These are phyloP conservation scores for Ilyonectria sp. DNA, from an alignment of 2,329 filamentous ascomycete species.

Conservation along the genomic window DNA sequence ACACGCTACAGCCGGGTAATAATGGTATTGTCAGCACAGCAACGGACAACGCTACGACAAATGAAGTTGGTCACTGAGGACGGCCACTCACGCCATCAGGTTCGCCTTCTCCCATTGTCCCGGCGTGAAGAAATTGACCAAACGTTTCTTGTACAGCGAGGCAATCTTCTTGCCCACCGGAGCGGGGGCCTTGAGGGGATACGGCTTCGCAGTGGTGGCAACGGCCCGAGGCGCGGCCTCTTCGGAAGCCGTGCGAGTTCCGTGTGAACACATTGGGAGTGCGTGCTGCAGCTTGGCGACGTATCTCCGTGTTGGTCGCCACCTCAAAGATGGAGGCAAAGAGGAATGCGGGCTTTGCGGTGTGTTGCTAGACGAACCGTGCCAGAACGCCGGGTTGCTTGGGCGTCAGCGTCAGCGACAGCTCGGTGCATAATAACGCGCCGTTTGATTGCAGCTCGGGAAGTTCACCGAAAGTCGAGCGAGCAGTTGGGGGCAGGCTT, in stretches of 20 bases:
- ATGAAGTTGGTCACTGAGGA: neutral
- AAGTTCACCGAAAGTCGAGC: neutral
- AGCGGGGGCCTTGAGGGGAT: constrained; percentile 12
- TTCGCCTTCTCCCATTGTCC: constrained; percentile 86
- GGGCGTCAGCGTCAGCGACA: neutral
- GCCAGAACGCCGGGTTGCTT: constrained; percentile 5
- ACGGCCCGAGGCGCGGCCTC: neutral
- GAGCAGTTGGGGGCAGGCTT: neutral
- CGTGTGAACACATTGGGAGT: constrained; percentile 25
- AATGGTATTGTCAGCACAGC: neutral
- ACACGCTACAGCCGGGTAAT: constrained; percentile 17
- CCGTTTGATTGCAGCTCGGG: neutral
- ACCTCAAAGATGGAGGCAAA: neutral
- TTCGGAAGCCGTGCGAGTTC: neutral
- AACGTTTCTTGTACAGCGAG: constrained; percentile 36
- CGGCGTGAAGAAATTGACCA: constrained; percentile 50
- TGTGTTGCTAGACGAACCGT: neutral
- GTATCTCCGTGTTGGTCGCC: neutral
- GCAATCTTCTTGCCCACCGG: constrained; percentile 29
- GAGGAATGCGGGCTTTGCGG: neutral
- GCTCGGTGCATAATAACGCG: constrained; percentile 7
- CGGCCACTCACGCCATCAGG: constrained; percentile 71
- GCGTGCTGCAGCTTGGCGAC: neutral
- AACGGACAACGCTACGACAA: constrained; percentile 48
- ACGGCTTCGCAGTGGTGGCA: neutral